Evolutionary conservation across 139 green algal species (phyloP), one percentile per base, ranked within the genome.

Genomic region (Haematococcus sp.): DNA sequence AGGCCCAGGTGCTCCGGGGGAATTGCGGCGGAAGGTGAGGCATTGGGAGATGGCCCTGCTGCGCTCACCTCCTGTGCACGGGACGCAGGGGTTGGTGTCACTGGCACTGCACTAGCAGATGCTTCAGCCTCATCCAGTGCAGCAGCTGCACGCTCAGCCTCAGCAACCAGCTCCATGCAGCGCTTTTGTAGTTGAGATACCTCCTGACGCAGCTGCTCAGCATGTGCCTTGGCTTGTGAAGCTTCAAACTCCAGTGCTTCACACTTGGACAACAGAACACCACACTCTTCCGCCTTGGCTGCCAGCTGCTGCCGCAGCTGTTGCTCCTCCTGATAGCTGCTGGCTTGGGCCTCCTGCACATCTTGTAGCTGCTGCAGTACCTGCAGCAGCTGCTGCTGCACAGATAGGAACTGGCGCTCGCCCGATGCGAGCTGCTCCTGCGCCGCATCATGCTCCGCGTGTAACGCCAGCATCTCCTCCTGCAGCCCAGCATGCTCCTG

Each of bases 1-100:
- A 74, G 52, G 3, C 33, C 68, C 1, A 74, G 13, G 16, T 74
- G 68, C 32, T 74, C 68, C 3, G 52, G 33, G 15, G 68, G n/a
- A 20, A 74, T 66, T 2, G 49, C 23, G 3, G 68, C 27, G 5
- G 49, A 17, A 17, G 68, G 2, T 28, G 23, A 44, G 54, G 46
- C 5, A 4, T 3, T 43, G 52, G 34, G 5, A 40, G 23, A 23
- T 44, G 15, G 22, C n/a, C n/a, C n/a, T n/a, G n/a, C n/a, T n/a
- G n/a, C n/a, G n/a, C n/a, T n/a, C n/a, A n/a, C n/a, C n/a, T n/a
- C n/a, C n/a, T n/a, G n/a, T n/a, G n/a, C n/a, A n/a, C n/a, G n/a
- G n/a, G n/a, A n/a, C n/a, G n/a, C n/a, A n/a, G n/a, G n/a, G n/a
- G n/a, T n/a, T n/a, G n/a, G n/a, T n/a, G n/a, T n/a, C n/a, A n/a